Conservation (phyloP, 2,329 filamentous ascomycete genomes). For the Cyphellophora europaea region DNA sequence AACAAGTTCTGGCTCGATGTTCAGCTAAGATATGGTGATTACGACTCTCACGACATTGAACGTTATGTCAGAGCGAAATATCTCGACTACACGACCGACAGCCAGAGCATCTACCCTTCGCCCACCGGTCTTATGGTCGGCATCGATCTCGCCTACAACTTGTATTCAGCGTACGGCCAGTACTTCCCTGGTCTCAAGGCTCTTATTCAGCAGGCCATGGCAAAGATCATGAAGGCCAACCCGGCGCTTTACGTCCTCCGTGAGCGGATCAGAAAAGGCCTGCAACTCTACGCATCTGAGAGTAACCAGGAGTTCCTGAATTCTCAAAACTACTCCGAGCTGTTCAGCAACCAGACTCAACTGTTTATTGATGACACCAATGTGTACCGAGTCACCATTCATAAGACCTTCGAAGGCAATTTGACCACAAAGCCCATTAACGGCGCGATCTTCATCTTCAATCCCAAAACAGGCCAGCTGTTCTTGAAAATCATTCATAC, state of each 20-base stretch:
- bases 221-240: conserved; percentile 99
- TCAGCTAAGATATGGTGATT: conserved; percentile 91
- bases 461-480: conserved; percentile 91
- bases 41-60: conserved; percentile 98
- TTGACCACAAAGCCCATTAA: conserved; percentile 99
- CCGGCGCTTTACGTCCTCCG: conserved; percentile 91
- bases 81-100: conserved; percentile 96
- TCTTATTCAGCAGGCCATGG: conserved; percentile 95
- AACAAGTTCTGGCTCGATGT: conserved; percentile 99
- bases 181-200: conserved; percentile 98
- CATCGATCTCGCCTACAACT: conserved; percentile 93
- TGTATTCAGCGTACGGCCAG: conserved; percentile 96
- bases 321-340: conserved; percentile 97
- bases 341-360: conserved; percentile 98
- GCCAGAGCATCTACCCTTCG: conserved; percentile 96
- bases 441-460: conserved; percentile 99
- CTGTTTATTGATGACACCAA: conserved; percentile 99
- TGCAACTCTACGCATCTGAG: conserved; percentile 95
- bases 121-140: conserved; percentile 96
- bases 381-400: conserved; percentile 97
- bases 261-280: conserved; percentile 95
- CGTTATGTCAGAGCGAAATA: conserved; percentile 97
- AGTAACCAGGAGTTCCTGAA: conserved; percentile 99
- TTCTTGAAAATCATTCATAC: conserved; percentile 99
- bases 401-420: conserved; percentile 99